Evolutionary conservation across 441 rosid species (phyloP), one percentile per base, ranked within the genome.

Genomic region (Populus hybrid): DNA sequence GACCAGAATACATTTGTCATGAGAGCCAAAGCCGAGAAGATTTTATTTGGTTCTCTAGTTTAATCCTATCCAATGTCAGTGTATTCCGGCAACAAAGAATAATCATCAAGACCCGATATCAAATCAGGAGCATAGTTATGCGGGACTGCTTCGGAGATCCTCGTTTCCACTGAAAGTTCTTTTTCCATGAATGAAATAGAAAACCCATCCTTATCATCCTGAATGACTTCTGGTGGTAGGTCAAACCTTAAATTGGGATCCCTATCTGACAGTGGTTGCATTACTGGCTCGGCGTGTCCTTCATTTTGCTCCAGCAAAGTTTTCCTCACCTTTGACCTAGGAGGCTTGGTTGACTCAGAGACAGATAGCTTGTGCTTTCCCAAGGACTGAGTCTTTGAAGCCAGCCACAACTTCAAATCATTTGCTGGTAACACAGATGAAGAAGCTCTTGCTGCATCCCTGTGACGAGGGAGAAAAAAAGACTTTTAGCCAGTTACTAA

Each of bases 281-380:
- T 75, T 68, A 75, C 84, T 73, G 82, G 80, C 74, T 85, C 92
- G 0, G 86, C 78, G 82, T 64, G 87, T 1, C 77, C 66, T 11
- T 88, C 90, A 56, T 78, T 81, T 50, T 73, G 84, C 74, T 85
- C 94, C 11, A 31, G 6, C 72, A 84, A 80, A 68, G 89, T 87
- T 85, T 82, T 94, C 74, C 89, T 91, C 72, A 78, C 75, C 83
- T 94, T 96, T 50, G 88, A 85, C 79, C 91, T 90, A 36, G 91
- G 69, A 26, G 92, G 87, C 89, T 87, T 94, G 67, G 73, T 67
- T 21, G 91, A 74, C 75, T 94, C 97, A 1, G 91, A 74, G 53
- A 77, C 67, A 0, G 87, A 35, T 28, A 88, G 93, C 81, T 89
- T 96, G 86, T 94, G 97, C 87, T 96, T 94, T 64, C 98, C 99